These are phyloP conservation scores for Tirmania nivea DNA, from an alignment of 495 filamentous ascomycete species.

Conservation along the genomic window DNA sequence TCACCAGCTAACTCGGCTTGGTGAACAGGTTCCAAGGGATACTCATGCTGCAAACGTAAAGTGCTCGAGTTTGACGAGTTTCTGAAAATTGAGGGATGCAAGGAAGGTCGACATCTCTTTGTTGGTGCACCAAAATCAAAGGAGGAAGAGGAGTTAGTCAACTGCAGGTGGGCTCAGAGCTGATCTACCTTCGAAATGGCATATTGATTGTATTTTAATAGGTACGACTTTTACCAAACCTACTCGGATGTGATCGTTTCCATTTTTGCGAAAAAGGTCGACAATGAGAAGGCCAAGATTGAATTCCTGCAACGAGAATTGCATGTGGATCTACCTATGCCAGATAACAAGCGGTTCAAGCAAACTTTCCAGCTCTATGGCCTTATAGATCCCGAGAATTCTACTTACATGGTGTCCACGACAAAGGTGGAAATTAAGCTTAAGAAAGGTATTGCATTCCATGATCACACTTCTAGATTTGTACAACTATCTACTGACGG, in stretches of 20 bases:
- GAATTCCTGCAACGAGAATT: conserved; percentile 37
- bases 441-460: conserved; percentile 31
- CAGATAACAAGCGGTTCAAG: conserved; percentile 65
- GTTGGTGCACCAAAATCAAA: conserved; percentile 53
- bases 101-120: conserved; percentile 64
- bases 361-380: conserved; percentile 54
- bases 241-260: conserved; percentile 63
- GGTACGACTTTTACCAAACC: conserved; percentile 92
- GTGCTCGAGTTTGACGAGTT: conserved; percentile 97
- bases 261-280: conserved; percentile 91
- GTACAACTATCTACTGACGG: neutral
- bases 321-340: conserved; percentile 58
- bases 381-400: conserved; percentile 47
- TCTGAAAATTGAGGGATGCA: conserved; percentile 82
- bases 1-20: neutral
- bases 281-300: conserved; percentile 53
- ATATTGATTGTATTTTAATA: conserved; percentile 15
- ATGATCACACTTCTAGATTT: neutral
- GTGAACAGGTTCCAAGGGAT: conserved; percentile 43
- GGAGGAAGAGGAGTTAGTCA: conserved; percentile 31
- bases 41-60: conserved; percentile 83
- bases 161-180: conserved; percentile 13
- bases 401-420: conserved; percentile 67
- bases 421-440: conserved; percentile 84
- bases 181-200: neutral